These are phyloP conservation scores for Clarireedia monteithiana DNA, from an alignment of 2,329 filamentous ascomycete genomes.

Conservation along the genomic window DNA sequence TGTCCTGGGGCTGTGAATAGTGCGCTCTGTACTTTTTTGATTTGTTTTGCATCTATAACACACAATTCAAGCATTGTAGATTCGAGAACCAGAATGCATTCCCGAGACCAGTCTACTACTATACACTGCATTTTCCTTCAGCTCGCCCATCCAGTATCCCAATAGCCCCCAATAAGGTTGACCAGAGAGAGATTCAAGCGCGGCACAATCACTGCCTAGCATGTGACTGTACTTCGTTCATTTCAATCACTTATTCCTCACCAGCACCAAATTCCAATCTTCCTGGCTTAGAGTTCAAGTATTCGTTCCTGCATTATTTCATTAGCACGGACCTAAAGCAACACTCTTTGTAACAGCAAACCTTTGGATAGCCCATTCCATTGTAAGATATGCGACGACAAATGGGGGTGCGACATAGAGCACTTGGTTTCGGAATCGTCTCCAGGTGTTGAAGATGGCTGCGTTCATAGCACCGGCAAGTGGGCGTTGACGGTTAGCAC, in stretches of 20 bases:
- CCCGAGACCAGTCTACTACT: conserved; percentile 23
- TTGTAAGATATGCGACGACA: conserved; percentile 67
- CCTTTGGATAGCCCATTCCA: conserved; percentile 90
- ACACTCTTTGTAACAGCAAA: conserved; percentile 40
- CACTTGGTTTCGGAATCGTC: conserved; percentile 77
- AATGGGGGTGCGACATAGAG: conserved; percentile 83
- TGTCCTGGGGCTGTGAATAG: too few species aligned
- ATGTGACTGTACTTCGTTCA: conserved; percentile 12
- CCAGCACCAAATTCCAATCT: conserved; percentile 43
- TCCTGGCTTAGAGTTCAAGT: conserved; percentile 72
- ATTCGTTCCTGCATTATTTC: conserved; percentile 56
- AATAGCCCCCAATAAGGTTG: conserved; percentile 10
- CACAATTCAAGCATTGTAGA: background rate
- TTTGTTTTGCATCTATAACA: background rate
- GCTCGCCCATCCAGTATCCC: background rate
- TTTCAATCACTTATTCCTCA: conserved; percentile 28
- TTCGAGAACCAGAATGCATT: conserved; percentile 17
- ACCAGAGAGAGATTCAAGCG: conserved; percentile 16
- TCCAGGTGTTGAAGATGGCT: conserved; percentile 92
- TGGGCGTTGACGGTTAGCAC: conserved; percentile 82
- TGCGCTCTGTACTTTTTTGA: too few species aligned
- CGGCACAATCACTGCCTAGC: conserved; percentile 22
- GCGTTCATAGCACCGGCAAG: conserved; percentile 70
- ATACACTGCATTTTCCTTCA: conserved; percentile 18
- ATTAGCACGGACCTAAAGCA: background rate